Evolutionary conservation across 805 yeast species (phyloP).

Genomic region (Candida schatavii): DNA sequence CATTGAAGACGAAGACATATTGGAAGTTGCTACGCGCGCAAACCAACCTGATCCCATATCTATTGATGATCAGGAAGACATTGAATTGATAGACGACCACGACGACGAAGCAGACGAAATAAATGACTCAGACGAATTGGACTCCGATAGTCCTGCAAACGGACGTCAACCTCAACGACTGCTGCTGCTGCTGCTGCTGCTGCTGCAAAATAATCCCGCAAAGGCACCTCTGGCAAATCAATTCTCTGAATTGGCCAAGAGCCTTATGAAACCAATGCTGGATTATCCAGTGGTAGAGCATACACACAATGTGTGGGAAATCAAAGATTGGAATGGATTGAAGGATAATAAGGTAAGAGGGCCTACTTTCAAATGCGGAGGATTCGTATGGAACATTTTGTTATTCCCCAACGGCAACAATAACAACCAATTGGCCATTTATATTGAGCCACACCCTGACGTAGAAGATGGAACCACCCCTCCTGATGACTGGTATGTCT

Average conservation of each 20-base stretch:
- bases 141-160: neutral
- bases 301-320: conserved; percentile 47
- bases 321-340: conserved; percentile 45
- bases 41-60: conserved; percentile 4
- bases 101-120: conserved; percentile 10
- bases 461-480: conserved; percentile 26
- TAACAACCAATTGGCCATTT: conserved; percentile 56
- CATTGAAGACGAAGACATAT: conserved; percentile 2
- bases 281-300: conserved; percentile 39
- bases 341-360: conserved; percentile 45
- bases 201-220: neutral
- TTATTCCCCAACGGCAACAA: conserved; percentile 77
- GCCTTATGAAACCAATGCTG: conserved; percentile 35
- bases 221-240: conserved; percentile 28
- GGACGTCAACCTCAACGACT: neutral
- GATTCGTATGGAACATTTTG: conserved; percentile 64
- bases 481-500: conserved; percentile 70
- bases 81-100: conserved; percentile 11
- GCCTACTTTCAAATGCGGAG: conserved; percentile 54
- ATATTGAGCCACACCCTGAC: conserved; percentile 69
- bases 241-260: conserved; percentile 22
- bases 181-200: neutral
- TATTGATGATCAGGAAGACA: conserved; percentile 6
- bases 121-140: conserved; percentile 4
- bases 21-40: conserved; percentile 9